Conservation (phyloP, 2,329 filamentous ascomycete genomes). For the Aspergillus puulaauensis region DNA sequence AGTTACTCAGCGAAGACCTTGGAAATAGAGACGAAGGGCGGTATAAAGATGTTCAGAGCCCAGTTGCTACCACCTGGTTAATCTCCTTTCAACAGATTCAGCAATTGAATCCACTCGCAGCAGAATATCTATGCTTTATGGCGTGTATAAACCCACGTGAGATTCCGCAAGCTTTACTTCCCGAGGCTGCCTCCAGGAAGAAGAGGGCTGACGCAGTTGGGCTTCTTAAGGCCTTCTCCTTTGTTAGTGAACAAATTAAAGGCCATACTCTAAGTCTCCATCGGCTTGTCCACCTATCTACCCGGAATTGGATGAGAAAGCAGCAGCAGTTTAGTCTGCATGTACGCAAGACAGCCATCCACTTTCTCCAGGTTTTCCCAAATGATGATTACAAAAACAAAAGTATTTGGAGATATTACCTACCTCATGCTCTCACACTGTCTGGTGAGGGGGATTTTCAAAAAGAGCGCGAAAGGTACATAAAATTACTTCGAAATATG, state of each 20-base stretch:
- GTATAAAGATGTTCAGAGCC: neutral
- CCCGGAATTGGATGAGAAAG: slow-evolving; percentile 25
- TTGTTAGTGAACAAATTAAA: slow-evolving; percentile 10
- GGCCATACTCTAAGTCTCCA: slow-evolving; percentile 22
- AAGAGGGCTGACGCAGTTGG: slow-evolving; percentile 18
- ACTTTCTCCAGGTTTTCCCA: slow-evolving; percentile 5
- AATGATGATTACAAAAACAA: neutral
- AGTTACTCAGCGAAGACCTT: slow-evolving; percentile 12
- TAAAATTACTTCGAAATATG: neutral
- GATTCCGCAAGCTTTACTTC: slow-evolving; percentile 28
- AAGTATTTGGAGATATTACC: neutral
- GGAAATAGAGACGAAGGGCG: neutral
- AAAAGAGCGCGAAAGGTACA: neutral
- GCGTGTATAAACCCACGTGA: slow-evolving; percentile 26
- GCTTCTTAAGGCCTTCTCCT: slow-evolving; percentile 24
- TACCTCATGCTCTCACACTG: slow-evolving; percentile 19
- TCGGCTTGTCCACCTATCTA: slow-evolving; percentile 31
- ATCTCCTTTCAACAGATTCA: slow-evolving; percentile 16
- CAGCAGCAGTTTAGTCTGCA: slow-evolving; percentile 1
- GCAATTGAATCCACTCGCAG: slow-evolving; percentile 1
- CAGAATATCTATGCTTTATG: slow-evolving; percentile 27
- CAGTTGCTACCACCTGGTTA: slow-evolving; percentile 8
- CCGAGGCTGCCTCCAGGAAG: neutral
- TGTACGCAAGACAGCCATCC: slow-evolving; percentile 1
- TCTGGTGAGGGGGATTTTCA: slow-evolving; percentile 1